Percentiles rank a stretch among this genome's conserved stretches.
Evolutionary conservation across 768 basidiomycete genomes (phyloP).

Genomic region (Termitomyces sp.): DNA sequence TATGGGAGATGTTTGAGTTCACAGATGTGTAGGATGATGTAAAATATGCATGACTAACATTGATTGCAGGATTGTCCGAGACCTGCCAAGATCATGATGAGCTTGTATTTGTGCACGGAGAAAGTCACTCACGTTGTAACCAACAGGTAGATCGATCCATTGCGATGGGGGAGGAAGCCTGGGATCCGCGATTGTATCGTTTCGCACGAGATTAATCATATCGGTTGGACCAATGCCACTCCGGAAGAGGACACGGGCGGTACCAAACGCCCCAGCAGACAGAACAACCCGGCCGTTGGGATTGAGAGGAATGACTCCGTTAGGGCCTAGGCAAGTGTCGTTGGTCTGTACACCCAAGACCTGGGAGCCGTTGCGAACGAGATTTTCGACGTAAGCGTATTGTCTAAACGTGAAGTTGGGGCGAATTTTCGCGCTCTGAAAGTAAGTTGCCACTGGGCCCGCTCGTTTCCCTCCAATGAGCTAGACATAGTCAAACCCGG

Average conservation of each 20-base stretch:
- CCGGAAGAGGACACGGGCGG: slow-evolving; percentile 51
- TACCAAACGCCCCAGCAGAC: slow-evolving; percentile 51
- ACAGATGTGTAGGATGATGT: neutral
- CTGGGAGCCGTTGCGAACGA: slow-evolving; percentile 49
- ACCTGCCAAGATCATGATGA: slow-evolving; percentile 24
- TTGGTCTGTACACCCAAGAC: slow-evolving; percentile 60
- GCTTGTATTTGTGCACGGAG: neutral
- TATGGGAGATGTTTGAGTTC: neutral
- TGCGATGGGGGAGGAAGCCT: slow-evolving; percentile 40
- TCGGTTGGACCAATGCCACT: slow-evolving; percentile 59
- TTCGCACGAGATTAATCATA: slow-evolving; percentile 45
- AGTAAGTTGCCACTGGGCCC: slow-evolving; percentile 59
- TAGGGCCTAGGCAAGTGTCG: slow-evolving; percentile 48
- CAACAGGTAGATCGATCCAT: slow-evolving; percentile 58
- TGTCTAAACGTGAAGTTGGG: slow-evolving; percentile 46
- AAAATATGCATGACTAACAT: slow-evolving; percentile 27
- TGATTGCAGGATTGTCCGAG: slow-evolving; percentile 60
- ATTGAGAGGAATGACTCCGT: slow-evolving; percentile 49
- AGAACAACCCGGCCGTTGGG: slow-evolving; percentile 56
- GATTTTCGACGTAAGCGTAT: slow-evolving; percentile 41
- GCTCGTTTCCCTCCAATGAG: slow-evolving; percentile 41
- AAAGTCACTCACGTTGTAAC: slow-evolving; percentile 33
- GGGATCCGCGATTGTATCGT: slow-evolving; percentile 36
- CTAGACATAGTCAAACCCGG: slow-evolving; percentile 13
- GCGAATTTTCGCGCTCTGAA: slow-evolving; percentile 47